Conservation (phyloP, 2,329 filamentous ascomycete genomes). For the Furcasterigmium furcatum region DNA sequence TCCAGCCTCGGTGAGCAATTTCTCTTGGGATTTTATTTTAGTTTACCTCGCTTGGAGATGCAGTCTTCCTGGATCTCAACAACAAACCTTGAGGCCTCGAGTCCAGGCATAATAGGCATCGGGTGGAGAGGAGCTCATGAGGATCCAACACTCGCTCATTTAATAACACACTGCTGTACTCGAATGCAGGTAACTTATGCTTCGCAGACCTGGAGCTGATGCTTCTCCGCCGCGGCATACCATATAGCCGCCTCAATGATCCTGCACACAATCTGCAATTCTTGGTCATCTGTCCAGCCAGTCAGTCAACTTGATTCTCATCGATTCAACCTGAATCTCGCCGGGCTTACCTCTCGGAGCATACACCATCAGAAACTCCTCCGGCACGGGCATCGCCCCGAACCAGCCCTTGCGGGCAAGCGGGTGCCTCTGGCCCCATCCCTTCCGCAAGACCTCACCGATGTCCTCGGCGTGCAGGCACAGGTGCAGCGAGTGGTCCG, state of each 20-base stretch:
- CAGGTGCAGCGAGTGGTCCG: slow-evolving; percentile 75
- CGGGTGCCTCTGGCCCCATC: slow-evolving; percentile 74
- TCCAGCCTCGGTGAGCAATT: too few species aligned
- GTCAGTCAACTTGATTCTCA: slow-evolving; percentile 4
- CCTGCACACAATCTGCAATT: slow-evolving; percentile 62
- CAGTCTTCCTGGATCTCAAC: too few species aligned
- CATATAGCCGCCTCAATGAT: slow-evolving; percentile 75
- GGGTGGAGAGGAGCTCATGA: too few species aligned
- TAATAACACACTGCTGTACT: too few species aligned
- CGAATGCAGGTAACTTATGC: background rate
- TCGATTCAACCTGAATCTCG: too few species aligned
- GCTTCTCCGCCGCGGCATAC: slow-evolving; percentile 51
- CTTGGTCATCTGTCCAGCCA: slow-evolving; percentile 47
- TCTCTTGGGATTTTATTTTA: too few species aligned
- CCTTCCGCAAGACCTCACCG: slow-evolving; percentile 65
- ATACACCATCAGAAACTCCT: slow-evolving; percentile 79
- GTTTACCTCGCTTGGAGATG: too few species aligned
- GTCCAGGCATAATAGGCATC: too few species aligned
- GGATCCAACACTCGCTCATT: too few species aligned
- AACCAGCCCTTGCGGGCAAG: slow-evolving; percentile 63
- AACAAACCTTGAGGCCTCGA: too few species aligned
- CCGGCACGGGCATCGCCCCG: slow-evolving; percentile 64
- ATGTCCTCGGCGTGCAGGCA: slow-evolving; percentile 78
- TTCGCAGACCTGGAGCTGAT: slow-evolving; percentile 25
- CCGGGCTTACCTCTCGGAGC: slow-evolving; percentile 59